These are phyloP conservation scores for Fusarium sarcochroum DNA, from an alignment of 2,329 filamentous ascomycete species.

Conservation along the genomic window DNA sequence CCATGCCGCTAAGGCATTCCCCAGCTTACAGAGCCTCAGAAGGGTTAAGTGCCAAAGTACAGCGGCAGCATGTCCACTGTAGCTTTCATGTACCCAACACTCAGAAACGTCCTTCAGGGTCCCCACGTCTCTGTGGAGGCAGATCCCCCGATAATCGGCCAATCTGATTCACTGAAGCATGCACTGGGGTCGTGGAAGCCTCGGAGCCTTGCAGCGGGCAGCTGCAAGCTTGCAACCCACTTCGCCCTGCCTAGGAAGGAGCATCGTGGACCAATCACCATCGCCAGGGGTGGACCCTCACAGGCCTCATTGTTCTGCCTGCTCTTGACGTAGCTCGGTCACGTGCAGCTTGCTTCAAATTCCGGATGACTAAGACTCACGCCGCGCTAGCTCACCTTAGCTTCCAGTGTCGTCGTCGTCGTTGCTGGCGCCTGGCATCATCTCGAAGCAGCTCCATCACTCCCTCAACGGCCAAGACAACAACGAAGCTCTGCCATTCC, in stretches of 20 bases:
- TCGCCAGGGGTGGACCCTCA: background rate
- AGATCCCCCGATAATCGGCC: slow-evolving; percentile 35
- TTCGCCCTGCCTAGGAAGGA: slow-evolving; percentile 19
- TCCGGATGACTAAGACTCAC: slow-evolving; percentile 44
- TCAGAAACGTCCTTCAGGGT: slow-evolving; percentile 33
- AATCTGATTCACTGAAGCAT: slow-evolving; percentile 32
- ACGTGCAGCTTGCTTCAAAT: slow-evolving; percentile 31
- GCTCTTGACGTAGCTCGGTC: slow-evolving; percentile 13
- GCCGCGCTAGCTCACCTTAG: slow-evolving; percentile 42
- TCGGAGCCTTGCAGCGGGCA: slow-evolving; percentile 42
- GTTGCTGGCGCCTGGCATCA: slow-evolving; percentile 50
- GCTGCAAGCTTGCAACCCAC: slow-evolving; percentile 24
- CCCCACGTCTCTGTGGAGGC: slow-evolving; percentile 39
- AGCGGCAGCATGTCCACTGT: slow-evolving; percentile 19
- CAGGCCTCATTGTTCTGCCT: background rate
- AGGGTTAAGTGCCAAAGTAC: slow-evolving; percentile 35
- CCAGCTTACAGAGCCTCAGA: slow-evolving; percentile 25
- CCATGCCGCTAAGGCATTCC: slow-evolving; percentile 31
- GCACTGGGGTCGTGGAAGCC: slow-evolving; percentile 33
- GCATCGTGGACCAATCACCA: slow-evolving; percentile 39
- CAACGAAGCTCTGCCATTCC: slow-evolving; percentile 23
- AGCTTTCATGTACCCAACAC: slow-evolving; percentile 37
- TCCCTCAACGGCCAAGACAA: slow-evolving; percentile 31
- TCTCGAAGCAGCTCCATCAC: slow-evolving; percentile 46
- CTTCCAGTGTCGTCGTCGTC: slow-evolving; percentile 49